Evolutionary conservation across 108 stramenopile genomes (phyloP).

Genomic region (Cyclotella kingstonii): DNA sequence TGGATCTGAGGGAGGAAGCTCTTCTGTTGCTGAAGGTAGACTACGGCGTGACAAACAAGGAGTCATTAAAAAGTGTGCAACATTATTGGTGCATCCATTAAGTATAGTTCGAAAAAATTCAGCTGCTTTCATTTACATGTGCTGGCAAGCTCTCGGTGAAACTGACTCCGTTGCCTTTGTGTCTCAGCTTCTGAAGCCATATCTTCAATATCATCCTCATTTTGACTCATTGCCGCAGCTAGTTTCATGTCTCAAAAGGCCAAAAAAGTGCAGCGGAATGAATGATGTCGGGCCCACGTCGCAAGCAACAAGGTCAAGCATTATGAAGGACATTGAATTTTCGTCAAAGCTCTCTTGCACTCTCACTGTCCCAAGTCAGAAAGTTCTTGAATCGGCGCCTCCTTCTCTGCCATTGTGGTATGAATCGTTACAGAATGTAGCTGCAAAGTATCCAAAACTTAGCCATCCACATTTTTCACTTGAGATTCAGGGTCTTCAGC

Average conservation of each 20-base stretch:
- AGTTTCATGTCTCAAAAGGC: conserved; percentile 24
- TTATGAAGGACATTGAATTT: conserved; percentile 32
- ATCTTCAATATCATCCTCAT: conserved; percentile 59
- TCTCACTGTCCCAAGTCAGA: conserved; percentile 44
- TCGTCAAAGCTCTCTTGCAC: conserved; percentile 19
- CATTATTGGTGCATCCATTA: conserved; percentile 75
- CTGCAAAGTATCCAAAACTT: conserved; percentile 5
- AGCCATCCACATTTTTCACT: conserved; percentile 30
- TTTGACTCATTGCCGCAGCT: conserved; percentile 36
- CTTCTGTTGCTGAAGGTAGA: conserved; percentile 14
- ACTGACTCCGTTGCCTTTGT: conserved; percentile 73
- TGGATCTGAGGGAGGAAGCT: conserved; percentile 30
- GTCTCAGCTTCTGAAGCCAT: conserved; percentile 57
- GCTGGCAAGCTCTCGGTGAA: conserved; percentile 55
- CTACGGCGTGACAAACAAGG: conserved; percentile 39
- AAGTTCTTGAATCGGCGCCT: conserved; percentile 20
- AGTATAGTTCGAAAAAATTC: conserved; percentile 48
- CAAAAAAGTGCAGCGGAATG: conserved; percentile 1
- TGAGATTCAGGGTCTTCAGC: conserved; percentile 28
- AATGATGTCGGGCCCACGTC: neutral
- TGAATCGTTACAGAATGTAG: conserved; percentile 22
- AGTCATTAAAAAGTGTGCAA: conserved; percentile 65
- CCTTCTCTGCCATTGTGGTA: conserved; percentile 28
- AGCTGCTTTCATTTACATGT: conserved; percentile 44
- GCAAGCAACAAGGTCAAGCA: neutral